Conservation (phyloP, 2,329 filamentous ascomycete species). For the Neonectria sp. region DNA sequence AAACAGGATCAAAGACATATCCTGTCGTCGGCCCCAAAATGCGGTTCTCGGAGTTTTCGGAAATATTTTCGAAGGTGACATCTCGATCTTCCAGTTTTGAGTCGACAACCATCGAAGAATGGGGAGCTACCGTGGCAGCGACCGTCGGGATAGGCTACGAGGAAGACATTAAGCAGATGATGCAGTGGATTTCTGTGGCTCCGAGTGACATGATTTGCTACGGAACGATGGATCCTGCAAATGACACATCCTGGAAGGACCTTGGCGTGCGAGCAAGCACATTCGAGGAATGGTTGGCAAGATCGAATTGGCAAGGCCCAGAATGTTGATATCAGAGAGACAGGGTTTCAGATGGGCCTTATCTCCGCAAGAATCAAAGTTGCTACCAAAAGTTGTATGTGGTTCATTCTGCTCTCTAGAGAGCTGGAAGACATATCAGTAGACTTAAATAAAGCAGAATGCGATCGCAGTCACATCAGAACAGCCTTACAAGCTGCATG, state of each 20-base stretch:
- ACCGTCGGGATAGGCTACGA: conserved; percentile 30
- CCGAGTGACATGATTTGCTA: conserved; percentile 31
- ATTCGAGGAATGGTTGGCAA: conserved; percentile 31
- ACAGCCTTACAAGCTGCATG: too few relatives aligned
- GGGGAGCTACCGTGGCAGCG: conserved; percentile 12
- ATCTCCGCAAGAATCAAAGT: too few relatives aligned
- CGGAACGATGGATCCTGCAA: neutral
- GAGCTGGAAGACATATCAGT: too few relatives aligned
- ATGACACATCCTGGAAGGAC: conserved; percentile 24
- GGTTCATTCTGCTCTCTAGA: too few relatives aligned
- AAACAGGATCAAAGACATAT: conserved; percentile 33
- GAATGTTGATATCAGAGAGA: neutral
- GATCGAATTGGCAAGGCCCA: conserved; percentile 19
- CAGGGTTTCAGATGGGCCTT: neutral
- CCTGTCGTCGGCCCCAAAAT: conserved; percentile 30
- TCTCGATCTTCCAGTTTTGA: conserved; percentile 23
- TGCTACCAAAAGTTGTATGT: too few relatives aligned
- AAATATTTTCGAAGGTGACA: conserved; percentile 25
- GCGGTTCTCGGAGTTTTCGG: conserved; percentile 23
- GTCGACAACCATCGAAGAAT: conserved; percentile 24
- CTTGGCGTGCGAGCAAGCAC: conserved; percentile 29
- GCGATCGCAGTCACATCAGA: too few relatives aligned
- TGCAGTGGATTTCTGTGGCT: conserved; percentile 36
- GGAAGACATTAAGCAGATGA: conserved; percentile 38
- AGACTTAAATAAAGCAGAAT: too few relatives aligned